Evolutionary conservation across 495 filamentous ascomycete species (phyloP).

Genomic region (Neurospora discreta): DNA sequence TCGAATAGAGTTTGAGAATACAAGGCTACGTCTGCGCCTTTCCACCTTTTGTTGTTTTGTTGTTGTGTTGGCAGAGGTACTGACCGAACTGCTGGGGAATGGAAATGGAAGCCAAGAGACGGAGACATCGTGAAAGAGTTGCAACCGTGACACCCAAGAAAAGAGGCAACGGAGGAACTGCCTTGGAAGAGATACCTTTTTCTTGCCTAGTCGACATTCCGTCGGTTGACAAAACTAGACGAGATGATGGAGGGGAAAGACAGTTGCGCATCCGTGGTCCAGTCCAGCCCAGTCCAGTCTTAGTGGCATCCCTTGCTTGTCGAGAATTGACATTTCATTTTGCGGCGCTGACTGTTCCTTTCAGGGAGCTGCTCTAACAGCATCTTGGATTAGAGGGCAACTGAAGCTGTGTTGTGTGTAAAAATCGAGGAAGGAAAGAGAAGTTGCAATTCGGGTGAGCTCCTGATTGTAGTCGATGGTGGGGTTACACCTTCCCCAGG

Average conservation of each 20-base stretch:
- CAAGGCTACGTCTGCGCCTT: background rate
- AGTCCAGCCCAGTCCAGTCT: too few species aligned
- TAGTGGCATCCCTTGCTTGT: background rate
- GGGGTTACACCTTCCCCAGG: constrained; percentile 12
- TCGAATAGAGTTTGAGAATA: background rate
- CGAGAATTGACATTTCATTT: background rate
- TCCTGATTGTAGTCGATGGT: constrained; percentile 5
- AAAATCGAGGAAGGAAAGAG: background rate
- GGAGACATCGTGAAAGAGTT: background rate
- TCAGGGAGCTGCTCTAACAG: background rate
- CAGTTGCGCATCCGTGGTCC: background rate
- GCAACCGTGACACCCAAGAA: background rate
- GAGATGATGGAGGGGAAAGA: background rate
- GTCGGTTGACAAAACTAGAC: background rate
- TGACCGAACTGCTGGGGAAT: background rate
- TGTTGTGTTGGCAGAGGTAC: background rate
- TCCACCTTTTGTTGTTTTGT: background rate
- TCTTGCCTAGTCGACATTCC: background rate
- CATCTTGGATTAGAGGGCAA: background rate
- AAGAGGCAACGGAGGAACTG: background rate
- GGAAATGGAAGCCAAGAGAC: background rate
- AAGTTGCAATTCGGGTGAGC: background rate
- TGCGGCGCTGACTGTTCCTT: background rate
- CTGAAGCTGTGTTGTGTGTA: background rate
- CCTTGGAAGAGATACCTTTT: background rate